These are phyloP conservation scores for Salix brachista DNA, from an alignment of 345 rosid species.

Conservation along the genomic window DNA sequence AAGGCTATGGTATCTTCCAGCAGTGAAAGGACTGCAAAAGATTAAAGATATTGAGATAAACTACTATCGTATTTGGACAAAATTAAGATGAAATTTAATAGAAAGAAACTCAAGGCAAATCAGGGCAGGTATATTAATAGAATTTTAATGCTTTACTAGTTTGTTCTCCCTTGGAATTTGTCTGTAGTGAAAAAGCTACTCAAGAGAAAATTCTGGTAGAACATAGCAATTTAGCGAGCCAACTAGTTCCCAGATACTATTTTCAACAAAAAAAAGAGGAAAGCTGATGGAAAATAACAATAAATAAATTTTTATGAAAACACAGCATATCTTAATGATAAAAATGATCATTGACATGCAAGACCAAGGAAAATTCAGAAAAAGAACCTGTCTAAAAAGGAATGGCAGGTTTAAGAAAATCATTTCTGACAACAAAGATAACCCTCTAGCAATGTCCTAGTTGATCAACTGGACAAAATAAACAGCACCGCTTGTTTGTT, in stretches of 20 bases:
- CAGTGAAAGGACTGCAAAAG: conserved; percentile 70
- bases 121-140: not conserved
- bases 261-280: not conserved
- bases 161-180: not conserved
- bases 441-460: not conserved
- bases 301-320: not conserved
- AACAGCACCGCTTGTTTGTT: not conserved
- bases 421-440: not conserved
- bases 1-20: conserved; percentile 90
- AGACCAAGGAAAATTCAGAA: not conserved
- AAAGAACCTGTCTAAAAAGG: not conserved
- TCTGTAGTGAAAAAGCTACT: not conserved
- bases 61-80: not conserved
- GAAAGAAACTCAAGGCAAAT: not conserved
- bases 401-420: not conserved
- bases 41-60: not conserved
- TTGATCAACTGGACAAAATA: not conserved
- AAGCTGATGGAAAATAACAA: not conserved
- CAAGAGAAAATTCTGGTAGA: not conserved
- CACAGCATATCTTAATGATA: not conserved
- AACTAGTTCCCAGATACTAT: not conserved
- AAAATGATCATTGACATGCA: not conserved
- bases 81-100: not conserved
- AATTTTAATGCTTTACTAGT: not conserved
- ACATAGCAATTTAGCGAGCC: not conserved